These are phyloP conservation scores for Lachancea thermotolerans DNA, from an alignment of 805 yeast species.

Conservation along the genomic window DNA sequence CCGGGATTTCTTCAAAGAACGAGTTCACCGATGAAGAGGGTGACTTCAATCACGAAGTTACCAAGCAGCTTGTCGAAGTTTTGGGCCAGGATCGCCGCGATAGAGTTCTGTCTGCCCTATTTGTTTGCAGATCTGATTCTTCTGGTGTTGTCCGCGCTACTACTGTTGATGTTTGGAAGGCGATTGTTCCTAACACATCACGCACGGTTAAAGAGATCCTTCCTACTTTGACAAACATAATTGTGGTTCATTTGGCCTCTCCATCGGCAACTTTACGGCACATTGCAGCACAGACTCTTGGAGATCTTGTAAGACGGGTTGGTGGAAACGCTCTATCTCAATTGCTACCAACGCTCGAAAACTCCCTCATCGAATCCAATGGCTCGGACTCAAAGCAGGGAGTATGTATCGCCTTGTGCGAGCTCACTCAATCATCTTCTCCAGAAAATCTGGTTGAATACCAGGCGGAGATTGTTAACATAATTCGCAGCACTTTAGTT, in stretches of 20 bases:
- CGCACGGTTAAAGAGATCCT: conserved; percentile 86
- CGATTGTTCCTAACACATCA: conserved; percentile 92
- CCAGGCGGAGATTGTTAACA: conserved; percentile 62
- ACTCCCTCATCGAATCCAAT: conserved; percentile 46
- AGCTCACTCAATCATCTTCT: conserved; percentile 70
- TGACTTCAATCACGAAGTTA: conserved; percentile 44
- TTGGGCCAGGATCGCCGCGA: conserved; percentile 88
- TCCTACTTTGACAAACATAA: conserved; percentile 71
- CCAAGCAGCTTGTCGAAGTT: conserved; percentile 60
- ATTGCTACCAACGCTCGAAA: conserved; percentile 76
- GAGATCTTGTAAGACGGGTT: conserved; percentile 90
- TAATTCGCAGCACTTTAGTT: conserved; percentile 71
- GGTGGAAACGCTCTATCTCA: conserved; percentile 82
- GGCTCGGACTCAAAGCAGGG: conserved; percentile 92
- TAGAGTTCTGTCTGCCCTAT: conserved; percentile 74
- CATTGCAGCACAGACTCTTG: conserved; percentile 89
- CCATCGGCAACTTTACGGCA: conserved; percentile 68
- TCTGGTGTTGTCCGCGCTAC: conserved; percentile 82
- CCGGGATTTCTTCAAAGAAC: conserved; percentile 77
- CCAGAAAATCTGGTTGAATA: conserved; percentile 53
- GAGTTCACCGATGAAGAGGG: conserved; percentile 48
- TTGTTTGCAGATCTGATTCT: conserved; percentile 89
- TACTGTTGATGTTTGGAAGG: conserved; percentile 93
- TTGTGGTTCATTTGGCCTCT: conserved; percentile 80
- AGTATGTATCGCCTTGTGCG: conserved; percentile 87